Evolutionary conservation across 192 early-diverging fungal genomes (phyloP), one percentile per base, ranked within the genome.

Genomic region (Rhizophagus sp.): DNA sequence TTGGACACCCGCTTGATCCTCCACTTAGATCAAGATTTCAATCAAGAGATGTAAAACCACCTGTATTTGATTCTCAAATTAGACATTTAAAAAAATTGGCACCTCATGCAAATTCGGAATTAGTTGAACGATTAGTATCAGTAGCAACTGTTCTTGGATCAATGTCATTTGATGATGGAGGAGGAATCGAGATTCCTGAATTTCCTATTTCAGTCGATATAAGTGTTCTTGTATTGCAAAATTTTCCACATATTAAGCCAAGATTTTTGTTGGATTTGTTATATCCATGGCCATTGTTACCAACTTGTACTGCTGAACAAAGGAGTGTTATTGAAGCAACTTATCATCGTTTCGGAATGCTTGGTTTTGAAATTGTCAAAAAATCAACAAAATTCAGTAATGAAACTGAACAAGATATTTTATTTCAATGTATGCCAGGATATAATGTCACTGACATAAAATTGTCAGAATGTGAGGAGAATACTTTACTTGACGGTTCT

Each of bases 1-100:
- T 89, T 11, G 92, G 91, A 3, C 89, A 91, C 36, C 90, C 93
- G 41, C 82, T 94, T 25, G 93, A 96, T 84, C 94, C 94, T 41
- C 94, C 94, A 25, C 87, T 96, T 67, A 86, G 94, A 62, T 93
- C 91, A 11, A 88, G 94, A 25, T 96, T 96, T 84, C 93, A 94
- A 80, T 88, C 88, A 22, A 83, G 93, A 77, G 89, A 90, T 79
- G 81, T 90, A 74, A 90, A 89, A 67, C 81, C 83, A 17, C 89
- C 89, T 25, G 84, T 84, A 69, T 91, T 86, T 71, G 81, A 86
- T 63, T 80, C 85, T 19, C 88, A 91, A 78, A 66, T 91, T 36
- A 67, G 81, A 17, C 89, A 90, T 52, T 85, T 91, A 36, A 64
- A 73, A 15, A 77, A 69, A 6, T 49, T 90, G 7, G 88, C 81